Percentiles rank a stretch among this genome's conserved stretches.
Conservation (phyloP, 2,329 filamentous ascomycete genomes). For the Xylariaceae sp. region DNA sequence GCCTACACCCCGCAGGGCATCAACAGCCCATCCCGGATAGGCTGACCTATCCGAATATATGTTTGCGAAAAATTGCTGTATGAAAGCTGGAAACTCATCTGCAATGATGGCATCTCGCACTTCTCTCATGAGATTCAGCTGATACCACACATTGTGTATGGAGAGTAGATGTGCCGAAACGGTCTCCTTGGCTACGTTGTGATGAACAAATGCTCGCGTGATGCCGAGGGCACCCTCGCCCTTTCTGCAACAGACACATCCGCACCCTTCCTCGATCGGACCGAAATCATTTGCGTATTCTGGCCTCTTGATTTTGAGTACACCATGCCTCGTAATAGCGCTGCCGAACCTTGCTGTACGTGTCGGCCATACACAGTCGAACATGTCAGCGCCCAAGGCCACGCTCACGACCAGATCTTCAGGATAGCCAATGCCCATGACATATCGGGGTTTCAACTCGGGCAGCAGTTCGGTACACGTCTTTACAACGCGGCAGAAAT, state of each 20-base stretch:
- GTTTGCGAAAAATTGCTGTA: slow-evolving; percentile 73
- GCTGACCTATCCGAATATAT: slow-evolving; percentile 65
- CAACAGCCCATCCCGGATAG: slow-evolving; percentile 82
- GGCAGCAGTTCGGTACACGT: slow-evolving; percentile 84
- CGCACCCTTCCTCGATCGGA: slow-evolving; percentile 79
- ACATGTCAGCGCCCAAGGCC: slow-evolving; percentile 96
- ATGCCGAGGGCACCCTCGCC: slow-evolving; percentile 73
- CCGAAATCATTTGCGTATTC: slow-evolving; percentile 76
- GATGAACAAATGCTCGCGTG: slow-evolving; percentile 85
- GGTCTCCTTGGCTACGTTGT: slow-evolving; percentile 91
- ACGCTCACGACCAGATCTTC: slow-evolving; percentile 94
- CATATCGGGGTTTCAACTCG: slow-evolving; percentile 91
- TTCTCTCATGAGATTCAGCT: slow-evolving; percentile 77
- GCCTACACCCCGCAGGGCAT: slow-evolving; percentile 73
- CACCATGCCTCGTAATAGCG: slow-evolving; percentile 76
- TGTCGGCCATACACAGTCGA: slow-evolving; percentile 98
- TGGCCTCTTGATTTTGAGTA: slow-evolving; percentile 80
- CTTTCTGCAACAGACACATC: slow-evolving; percentile 71
- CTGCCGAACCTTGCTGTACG: slow-evolving; percentile 95
- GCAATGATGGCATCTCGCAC: slow-evolving; percentile 75
- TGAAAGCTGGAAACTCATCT: slow-evolving; percentile 75
- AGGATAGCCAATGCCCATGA: slow-evolving; percentile 98
- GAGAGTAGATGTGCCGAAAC: slow-evolving; percentile 81
- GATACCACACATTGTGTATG: slow-evolving; percentile 94
- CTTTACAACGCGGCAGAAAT: slow-evolving; percentile 87